Evolutionary conservation across 495 filamentous ascomycete genomes (phyloP).

Genomic region (Thermochaetoides thermophila): DNA sequence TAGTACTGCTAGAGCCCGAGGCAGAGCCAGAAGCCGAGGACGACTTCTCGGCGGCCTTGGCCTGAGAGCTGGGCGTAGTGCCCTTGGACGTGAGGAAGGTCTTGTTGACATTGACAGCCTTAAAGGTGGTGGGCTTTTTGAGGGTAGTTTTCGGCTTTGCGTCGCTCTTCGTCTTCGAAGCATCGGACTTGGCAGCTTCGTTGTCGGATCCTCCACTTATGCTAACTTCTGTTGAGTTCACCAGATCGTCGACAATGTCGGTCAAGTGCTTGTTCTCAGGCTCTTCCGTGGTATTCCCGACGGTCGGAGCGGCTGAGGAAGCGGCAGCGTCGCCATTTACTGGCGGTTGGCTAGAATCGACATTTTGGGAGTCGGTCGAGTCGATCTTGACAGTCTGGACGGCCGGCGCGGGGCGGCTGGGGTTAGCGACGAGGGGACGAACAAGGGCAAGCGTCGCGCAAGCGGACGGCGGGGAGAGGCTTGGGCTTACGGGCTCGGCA

Average conservation of each 20-base stretch:
- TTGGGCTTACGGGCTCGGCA: constrained; percentile 29
- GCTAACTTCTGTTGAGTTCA: constrained; percentile 40
- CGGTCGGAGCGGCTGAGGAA: constrained; percentile 3
- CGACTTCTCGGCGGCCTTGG: constrained; percentile 39
- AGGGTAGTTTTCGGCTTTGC: constrained; percentile 51
- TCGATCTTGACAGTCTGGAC: constrained; percentile 19
- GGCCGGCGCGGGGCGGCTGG: constrained; percentile 2
- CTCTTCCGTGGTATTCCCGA: constrained; percentile 21
- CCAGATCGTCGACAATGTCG: constrained; percentile 34
- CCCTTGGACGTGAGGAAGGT: constrained; percentile 52
- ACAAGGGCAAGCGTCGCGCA: no score
- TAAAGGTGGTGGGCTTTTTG: constrained; percentile 82
- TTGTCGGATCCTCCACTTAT: constrained; percentile 56
- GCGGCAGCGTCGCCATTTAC: constrained; percentile 28
- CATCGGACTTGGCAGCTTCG: constrained; percentile 41
- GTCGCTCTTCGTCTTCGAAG: constrained; percentile 31
- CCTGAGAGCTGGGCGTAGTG: constrained; percentile 22
- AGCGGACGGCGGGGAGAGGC: constrained; percentile 1
- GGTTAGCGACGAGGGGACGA: constrained; percentile 5
- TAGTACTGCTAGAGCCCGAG: constrained; percentile 23
- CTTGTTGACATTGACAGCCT: constrained; percentile 88
- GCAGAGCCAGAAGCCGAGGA: constrained; percentile 18
- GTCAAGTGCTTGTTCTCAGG: constrained; percentile 35
- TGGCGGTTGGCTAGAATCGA: constrained; percentile 19
- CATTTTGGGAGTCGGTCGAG: constrained; percentile 31